Conservation (phyloP, 2,329 filamentous ascomycete species). For the Monosporascus cannonballus region DNA sequence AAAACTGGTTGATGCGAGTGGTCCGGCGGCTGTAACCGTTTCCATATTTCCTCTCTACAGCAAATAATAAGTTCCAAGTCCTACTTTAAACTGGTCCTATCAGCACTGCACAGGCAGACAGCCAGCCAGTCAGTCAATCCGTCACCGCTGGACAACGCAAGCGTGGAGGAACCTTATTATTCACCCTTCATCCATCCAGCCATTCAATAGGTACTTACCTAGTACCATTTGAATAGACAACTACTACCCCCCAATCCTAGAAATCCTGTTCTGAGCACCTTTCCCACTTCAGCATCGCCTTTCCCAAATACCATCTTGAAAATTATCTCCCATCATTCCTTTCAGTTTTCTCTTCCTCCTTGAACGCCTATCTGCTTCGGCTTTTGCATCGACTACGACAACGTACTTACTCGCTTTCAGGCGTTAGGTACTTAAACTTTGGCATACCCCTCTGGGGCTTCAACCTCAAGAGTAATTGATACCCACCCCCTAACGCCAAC, state of each 20-base stretch:
- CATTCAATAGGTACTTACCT: too few relatives aligned
- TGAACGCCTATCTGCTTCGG: too few relatives aligned
- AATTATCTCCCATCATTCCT: background rate
- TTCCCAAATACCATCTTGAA: background rate
- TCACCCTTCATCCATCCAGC: background rate
- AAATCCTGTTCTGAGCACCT: background rate
- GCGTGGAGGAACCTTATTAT: slow-evolving; percentile 4
- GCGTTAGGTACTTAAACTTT: background rate
- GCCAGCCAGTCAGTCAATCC: background rate
- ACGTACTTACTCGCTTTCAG: background rate
- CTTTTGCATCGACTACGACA: background rate
- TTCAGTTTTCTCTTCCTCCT: background rate
- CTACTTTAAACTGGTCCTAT: background rate
- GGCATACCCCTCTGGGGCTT: too few relatives aligned
- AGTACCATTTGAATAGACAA: too few relatives aligned
- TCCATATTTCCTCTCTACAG: background rate
- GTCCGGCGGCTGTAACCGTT: background rate
- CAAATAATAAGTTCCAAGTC: too few relatives aligned
- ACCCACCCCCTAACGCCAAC: too few relatives aligned
- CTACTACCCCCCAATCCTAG: background rate
- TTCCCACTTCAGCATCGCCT: background rate
- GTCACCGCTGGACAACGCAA: background rate
- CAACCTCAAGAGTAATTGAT: too few relatives aligned
- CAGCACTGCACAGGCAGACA: background rate
- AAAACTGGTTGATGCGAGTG: background rate